phyloP scores from a whole-genome alignment of 2,329 filamentous ascomycete species.

The Pyricularia grisea region DNA sequence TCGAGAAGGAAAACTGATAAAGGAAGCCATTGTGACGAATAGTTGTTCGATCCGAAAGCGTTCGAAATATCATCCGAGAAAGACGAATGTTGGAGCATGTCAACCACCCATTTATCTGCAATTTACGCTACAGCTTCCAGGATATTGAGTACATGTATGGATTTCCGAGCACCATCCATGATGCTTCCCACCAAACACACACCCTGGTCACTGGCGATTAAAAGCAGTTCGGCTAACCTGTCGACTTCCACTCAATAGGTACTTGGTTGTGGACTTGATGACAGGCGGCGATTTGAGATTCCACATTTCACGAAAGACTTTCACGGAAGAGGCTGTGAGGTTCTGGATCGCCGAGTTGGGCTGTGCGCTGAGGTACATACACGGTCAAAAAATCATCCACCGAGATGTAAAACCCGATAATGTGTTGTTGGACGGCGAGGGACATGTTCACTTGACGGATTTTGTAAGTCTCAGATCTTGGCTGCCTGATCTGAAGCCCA shows the following conservation, averaged over 20 bases:
- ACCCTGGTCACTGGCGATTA: not conserved
- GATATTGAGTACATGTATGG: constrained; percentile 93
- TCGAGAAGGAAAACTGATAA: not conserved
- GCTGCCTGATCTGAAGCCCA: constrained; percentile 3
- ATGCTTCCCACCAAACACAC: not conserved
- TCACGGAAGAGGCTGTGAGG: constrained; percentile 91
- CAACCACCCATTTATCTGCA: constrained; percentile 96
- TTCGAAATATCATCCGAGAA: constrained; percentile 96
- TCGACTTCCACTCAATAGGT: constrained; percentile 59
- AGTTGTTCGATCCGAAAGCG: constrained; percentile 97
- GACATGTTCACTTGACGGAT: constrained; percentile 94
- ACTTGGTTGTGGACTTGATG: constrained; percentile 97
- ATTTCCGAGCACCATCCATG: not conserved
- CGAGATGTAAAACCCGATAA: constrained; percentile 91
- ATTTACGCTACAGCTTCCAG: constrained; percentile 97
- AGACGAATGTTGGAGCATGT: constrained; percentile 96
- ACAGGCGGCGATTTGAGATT: constrained; percentile 93
- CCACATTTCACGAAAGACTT: constrained; percentile 95
- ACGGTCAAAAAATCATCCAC: constrained; percentile 80
- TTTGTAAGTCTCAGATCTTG: constrained; percentile 56
- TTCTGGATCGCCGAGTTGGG: constrained; percentile 97
- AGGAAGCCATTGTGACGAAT: constrained; percentile 11
- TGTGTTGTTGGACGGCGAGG: constrained; percentile 76
- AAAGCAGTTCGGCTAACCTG: constrained; percentile 18
- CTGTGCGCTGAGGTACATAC: constrained; percentile 82